These are phyloP conservation scores for Rhizopogon vinicolor DNA, from an alignment of 768 basidiomycete genomes.

Conservation along the genomic window DNA sequence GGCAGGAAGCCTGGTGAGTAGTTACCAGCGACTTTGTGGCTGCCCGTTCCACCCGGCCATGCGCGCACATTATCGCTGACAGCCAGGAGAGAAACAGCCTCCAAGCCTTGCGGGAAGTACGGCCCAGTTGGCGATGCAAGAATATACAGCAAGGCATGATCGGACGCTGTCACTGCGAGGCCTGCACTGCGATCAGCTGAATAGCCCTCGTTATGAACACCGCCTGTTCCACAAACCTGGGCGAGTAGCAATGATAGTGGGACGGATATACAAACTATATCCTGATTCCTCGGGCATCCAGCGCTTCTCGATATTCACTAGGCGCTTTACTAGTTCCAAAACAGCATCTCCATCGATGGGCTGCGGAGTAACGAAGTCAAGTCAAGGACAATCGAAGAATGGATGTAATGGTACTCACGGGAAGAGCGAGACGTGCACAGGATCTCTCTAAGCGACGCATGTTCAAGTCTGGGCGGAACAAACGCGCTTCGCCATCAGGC, in stretches of 20 bases:
- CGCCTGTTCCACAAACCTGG: constrained; percentile 20
- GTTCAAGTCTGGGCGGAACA: constrained; percentile 84
- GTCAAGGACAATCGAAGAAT: background rate
- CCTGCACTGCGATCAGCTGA: constrained; percentile 18
- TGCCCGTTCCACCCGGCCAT: constrained; percentile 74
- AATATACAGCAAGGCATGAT: constrained; percentile 80
- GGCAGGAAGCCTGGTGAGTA: constrained; percentile 61
- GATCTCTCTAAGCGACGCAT: constrained; percentile 77
- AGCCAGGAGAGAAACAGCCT: constrained; percentile 51
- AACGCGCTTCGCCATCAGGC: constrained; percentile 61
- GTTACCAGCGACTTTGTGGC: constrained; percentile 60
- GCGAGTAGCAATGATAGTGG: constrained; percentile 58
- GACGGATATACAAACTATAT: constrained; percentile 84
- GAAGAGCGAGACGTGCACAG: constrained; percentile 67
- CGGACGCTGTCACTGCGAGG: constrained; percentile 70
- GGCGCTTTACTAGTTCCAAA: constrained; percentile 53
- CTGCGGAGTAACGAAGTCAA: constrained; percentile 10
- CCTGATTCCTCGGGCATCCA: constrained; percentile 80
- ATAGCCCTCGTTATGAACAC: background rate
- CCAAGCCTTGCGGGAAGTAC: constrained; percentile 42
- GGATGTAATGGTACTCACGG: constrained; percentile 35
- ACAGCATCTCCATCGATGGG: constrained; percentile 43
- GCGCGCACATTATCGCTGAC: constrained; percentile 77
- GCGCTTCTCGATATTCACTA: constrained; percentile 66
- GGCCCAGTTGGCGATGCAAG: constrained; percentile 64